These are phyloP conservation scores for Cyclospora cayetanensis DNA, from an alignment of 169 alveolate species.

Conservation along the genomic window DNA sequence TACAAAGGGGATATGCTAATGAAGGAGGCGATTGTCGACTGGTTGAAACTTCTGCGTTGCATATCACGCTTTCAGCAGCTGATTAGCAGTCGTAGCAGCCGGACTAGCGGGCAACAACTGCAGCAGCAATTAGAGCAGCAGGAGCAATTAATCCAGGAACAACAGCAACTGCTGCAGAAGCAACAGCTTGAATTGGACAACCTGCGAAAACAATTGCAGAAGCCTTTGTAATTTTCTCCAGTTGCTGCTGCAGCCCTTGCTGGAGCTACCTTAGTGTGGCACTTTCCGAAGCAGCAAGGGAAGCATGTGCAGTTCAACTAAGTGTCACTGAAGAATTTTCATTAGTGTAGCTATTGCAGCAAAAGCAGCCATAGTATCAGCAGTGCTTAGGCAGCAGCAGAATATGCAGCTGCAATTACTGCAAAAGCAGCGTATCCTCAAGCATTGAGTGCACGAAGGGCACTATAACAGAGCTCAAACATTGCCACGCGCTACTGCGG, in stretches of 20 bases:
- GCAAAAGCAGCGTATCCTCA: not conserved
- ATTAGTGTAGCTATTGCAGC: not conserved
- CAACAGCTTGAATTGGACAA: not conserved
- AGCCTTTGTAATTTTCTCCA: not conserved
- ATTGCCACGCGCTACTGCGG: no score
- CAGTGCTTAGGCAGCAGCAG: not conserved
- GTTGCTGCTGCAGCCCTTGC: not conserved
- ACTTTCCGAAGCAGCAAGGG: not conserved
- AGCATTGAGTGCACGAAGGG: not conserved
- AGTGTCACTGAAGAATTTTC: not conserved
- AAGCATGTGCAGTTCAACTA: not conserved
- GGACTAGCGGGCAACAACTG: not conserved
- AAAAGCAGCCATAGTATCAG: not conserved
- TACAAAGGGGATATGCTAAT: constrained; percentile 64
- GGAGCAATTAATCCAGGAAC: not conserved
- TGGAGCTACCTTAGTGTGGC: constrained; percentile 1
- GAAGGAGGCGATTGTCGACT: constrained; percentile 60
- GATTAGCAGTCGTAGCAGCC: not conserved
- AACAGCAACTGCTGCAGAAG: constrained; percentile 9
- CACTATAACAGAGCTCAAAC: not conserved
- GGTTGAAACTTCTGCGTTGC: constrained; percentile 59
- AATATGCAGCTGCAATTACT: not conserved
- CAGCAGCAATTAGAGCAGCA: not conserved
- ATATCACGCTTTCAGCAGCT: constrained; percentile 42
- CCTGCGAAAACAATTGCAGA: not conserved